Evolutionary conservation across 1,284 basidiomycete species (phyloP), one percentile per base, ranked within the genome.

Genomic region (Malassezia equina): DNA sequence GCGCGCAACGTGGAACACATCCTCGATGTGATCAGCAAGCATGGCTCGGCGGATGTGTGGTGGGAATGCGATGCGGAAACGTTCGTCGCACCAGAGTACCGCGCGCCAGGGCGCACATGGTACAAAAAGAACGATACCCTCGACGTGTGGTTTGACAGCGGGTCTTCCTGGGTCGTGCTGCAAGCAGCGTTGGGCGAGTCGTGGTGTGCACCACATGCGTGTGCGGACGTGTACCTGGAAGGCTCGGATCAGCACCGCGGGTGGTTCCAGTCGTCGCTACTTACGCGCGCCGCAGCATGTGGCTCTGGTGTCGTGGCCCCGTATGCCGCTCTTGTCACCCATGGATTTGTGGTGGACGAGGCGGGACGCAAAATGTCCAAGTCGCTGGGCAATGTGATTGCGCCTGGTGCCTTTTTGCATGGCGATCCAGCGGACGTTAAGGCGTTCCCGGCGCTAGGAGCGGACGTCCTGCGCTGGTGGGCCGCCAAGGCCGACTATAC

Each of bases 91-190:
- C 67, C 68, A 2, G 55, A 57, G 29, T 61, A 70, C 39, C 61
- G 59, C 24, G 36, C 51, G 4, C 83, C 81, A 2, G 41, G 47
- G 13, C 34, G 25, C 17, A 21, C 27, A 12, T 57, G 44, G 47
- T 40, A 34, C 11, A 25, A 32, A 13, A 36, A 40, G 13, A 23
- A 27, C 6, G 94, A 99, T 73, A 98, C 93, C 0, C 88, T 98
- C 81, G 94, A 99, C 73, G 94, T 99, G 3, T 99, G 94, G 94
- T 98, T 98, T 66, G 94, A 99, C 77, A 93, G 88, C 66, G 94
- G 94, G 1, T 84, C 86, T 1, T 90, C 90, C 1, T 99, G 94
- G 94, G 84, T 87, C 76, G 78, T 95, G 31, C 29, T 68, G 67
- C 27, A 55, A 47, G 48, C 62, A 41, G 25, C 49, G 59, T 3